Evolutionary conservation across 345 rosid genomes (phyloP).

Genomic region (Rubroshorea leprosula): DNA sequence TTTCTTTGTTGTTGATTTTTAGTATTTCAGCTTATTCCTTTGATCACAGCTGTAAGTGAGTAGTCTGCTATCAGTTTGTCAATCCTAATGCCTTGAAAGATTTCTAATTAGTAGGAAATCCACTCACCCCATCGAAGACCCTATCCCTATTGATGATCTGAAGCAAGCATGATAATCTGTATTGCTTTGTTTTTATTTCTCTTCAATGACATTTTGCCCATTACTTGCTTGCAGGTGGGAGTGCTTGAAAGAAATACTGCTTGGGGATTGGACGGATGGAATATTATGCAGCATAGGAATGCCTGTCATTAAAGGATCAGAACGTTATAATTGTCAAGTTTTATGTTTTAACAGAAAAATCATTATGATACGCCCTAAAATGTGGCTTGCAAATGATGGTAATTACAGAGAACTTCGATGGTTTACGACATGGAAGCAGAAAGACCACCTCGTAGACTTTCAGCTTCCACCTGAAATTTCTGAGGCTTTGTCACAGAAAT

Average conservation of each 20-base stretch:
- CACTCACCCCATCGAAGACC: too few relatives aligned
- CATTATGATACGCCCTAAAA: constrained; percentile 83
- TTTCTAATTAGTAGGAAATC: too few relatives aligned
- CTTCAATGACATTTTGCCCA: not conserved
- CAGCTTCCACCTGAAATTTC: constrained; percentile 67
- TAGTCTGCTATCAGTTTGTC: too few relatives aligned
- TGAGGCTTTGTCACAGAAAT: constrained; percentile 64
- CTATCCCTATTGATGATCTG: too few relatives aligned
- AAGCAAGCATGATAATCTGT: too few relatives aligned
- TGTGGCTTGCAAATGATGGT: constrained; percentile 94
- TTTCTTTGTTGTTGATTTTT: too few relatives aligned
- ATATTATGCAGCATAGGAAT: constrained; percentile 92
- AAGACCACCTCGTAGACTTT: constrained; percentile 63
- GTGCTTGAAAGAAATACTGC: constrained; percentile 76
- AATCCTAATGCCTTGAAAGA: too few relatives aligned
- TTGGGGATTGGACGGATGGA: constrained; percentile 79
- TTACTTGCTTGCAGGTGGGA: constrained; percentile 63
- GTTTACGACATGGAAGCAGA: constrained; percentile 88
- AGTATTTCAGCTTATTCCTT: too few relatives aligned
- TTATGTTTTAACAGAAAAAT: constrained; percentile 74
- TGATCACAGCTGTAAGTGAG: too few relatives aligned
- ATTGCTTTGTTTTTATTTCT: not conserved
- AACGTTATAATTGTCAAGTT: constrained; percentile 91
- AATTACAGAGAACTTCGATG: constrained; percentile 84
- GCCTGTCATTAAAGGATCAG: constrained; percentile 86